Evolutionary conservation across 2,329 filamentous ascomycete genomes (phyloP), one percentile per base, ranked within the genome.

Genomic region (Aureobasidium subglaciale): DNA sequence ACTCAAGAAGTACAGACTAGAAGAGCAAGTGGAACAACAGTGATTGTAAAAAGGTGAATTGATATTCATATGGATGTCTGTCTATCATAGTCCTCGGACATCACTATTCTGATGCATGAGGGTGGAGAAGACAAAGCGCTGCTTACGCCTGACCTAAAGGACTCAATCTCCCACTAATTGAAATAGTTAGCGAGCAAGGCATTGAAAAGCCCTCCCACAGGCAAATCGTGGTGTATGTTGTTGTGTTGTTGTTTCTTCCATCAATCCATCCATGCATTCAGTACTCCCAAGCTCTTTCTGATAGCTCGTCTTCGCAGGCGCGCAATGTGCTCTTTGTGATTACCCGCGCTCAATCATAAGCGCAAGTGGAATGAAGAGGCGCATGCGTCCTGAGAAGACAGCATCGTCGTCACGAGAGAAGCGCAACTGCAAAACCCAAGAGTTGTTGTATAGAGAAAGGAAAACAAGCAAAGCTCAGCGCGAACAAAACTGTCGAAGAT

Each of bases 101-200:
- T 24, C 48, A 41, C 27, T 41, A n/a, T 9, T n/a, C 11, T 29
- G 8, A 35, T 41, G 32, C 35, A 41, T 41, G 37, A 52, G 48
- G 48, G 48, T 52, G 48, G 48, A 52, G 35, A 52, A 52, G 48
- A 52, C 48, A 52, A 25, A 35, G 48, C 48, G 48, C 48, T 52
- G 48, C 48, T 52, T 52, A 52, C 48, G 48, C 48, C 48, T 25
- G 30, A 24, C 35, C 48, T 5, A 25, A 35, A 38, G 25, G 25
- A 27, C 20, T 52, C 24, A 6, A 8, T 52, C 48, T 52, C 18
- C 48, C 48, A 52, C 48, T 52, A 40, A 50, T 50, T 50, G 22
- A 37, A 52, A 30, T 40, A 52, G 48, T 52, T 20, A 52, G 48
- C 48, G 11, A 13, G 48, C 34, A 40, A 40, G 48, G 35, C 48